Evolutionary conservation across 352 stramenopile genomes (phyloP).

Genomic region (Plasmopara viticola): DNA sequence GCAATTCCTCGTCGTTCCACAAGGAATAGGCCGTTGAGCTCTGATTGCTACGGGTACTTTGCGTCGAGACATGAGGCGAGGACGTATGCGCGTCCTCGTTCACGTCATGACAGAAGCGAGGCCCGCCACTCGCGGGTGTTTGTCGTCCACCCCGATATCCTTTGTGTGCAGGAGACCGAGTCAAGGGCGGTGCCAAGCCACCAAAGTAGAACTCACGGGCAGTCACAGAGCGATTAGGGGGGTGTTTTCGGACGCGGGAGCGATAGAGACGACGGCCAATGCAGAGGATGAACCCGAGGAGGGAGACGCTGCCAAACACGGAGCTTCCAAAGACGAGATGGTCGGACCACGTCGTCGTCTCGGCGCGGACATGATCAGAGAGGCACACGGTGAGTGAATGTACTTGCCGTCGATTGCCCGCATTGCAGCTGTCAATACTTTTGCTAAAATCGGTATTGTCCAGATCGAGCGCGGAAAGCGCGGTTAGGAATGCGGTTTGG

Average conservation of each 20-base stretch:
- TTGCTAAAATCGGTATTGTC: slow-evolving; percentile 30
- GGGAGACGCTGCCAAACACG: slow-evolving; percentile 31
- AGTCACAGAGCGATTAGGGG: slow-evolving; percentile 7
- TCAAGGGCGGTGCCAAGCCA: slow-evolving; percentile 27
- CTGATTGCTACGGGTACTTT: slow-evolving; percentile 29
- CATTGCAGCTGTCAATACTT: slow-evolving; percentile 19
- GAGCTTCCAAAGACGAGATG: slow-evolving; percentile 26
- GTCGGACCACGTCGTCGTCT: slow-evolving; percentile 15
- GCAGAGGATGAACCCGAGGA: slow-evolving; percentile 21
- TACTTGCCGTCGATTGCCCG: slow-evolving; percentile 13
- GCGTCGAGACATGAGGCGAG: slow-evolving; percentile 29
- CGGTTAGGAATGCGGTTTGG: slow-evolving; percentile 22
- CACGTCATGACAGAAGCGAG: slow-evolving; percentile 18
- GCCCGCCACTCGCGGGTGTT: slow-evolving; percentile 20
- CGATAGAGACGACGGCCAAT: slow-evolving; percentile 20
- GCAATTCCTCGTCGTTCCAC: slow-evolving; percentile 42
- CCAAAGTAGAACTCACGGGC: slow-evolving; percentile 31
- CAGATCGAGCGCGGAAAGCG: slow-evolving; percentile 29
- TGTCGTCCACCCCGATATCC: slow-evolving; percentile 21
- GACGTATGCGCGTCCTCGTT: slow-evolving; percentile 15
- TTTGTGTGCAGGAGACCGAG: slow-evolving; percentile 17
- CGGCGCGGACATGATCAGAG: slow-evolving; percentile 13
- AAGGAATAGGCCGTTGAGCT: slow-evolving; percentile 34
- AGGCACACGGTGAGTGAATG: slow-evolving; percentile 28
- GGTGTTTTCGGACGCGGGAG: slow-evolving; percentile 6